Evolutionary conservation across 2,329 filamentous ascomycete species (phyloP).

Genomic region (Didymella keratinophila): DNA sequence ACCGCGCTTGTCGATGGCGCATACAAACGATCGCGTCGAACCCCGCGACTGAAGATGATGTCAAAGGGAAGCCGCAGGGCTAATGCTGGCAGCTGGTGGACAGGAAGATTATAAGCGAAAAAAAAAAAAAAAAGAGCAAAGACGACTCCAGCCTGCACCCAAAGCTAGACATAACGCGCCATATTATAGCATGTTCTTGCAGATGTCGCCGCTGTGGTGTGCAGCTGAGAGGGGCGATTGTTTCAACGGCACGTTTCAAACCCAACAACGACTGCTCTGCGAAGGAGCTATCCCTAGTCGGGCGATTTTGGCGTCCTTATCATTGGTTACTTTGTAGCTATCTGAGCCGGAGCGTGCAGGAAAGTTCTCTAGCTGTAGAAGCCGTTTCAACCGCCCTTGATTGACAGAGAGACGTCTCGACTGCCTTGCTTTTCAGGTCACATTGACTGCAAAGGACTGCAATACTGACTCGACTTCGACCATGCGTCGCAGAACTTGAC

Average conservation of each 20-base stretch:
- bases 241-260: slow-evolving; percentile 36
- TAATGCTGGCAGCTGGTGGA: slow-evolving; percentile 1
- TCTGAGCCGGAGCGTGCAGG: slow-evolving; percentile 23
- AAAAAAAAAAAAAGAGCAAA: neutral
- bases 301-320: slow-evolving; percentile 7
- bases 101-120: slow-evolving; percentile 8
- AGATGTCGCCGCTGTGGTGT: slow-evolving; percentile 15
- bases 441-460: slow-evolving; percentile 8
- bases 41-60: slow-evolving; percentile 17
- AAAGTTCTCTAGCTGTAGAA: slow-evolving; percentile 9
- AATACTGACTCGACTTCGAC: neutral
- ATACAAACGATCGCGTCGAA: slow-evolving; percentile 9
- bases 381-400: slow-evolving; percentile 19
- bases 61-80: slow-evolving; percentile 13
- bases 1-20: slow-evolving; percentile 11
- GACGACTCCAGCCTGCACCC: slow-evolving; percentile 17
- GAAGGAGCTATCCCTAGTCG: slow-evolving; percentile 17
- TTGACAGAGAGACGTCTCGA: slow-evolving; percentile 1
- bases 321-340: slow-evolving; percentile 20
- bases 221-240: slow-evolving; percentile 23
- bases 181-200: slow-evolving; percentile 25
- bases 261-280: slow-evolving; percentile 9
- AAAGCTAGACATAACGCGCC: slow-evolving; percentile 17
- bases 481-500: neutral
- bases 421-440: slow-evolving; percentile 19